phyloP scores from a whole-genome alignment of 2,329 filamentous ascomycete genomes.

The Sodiomyces alkalinus region DNA sequence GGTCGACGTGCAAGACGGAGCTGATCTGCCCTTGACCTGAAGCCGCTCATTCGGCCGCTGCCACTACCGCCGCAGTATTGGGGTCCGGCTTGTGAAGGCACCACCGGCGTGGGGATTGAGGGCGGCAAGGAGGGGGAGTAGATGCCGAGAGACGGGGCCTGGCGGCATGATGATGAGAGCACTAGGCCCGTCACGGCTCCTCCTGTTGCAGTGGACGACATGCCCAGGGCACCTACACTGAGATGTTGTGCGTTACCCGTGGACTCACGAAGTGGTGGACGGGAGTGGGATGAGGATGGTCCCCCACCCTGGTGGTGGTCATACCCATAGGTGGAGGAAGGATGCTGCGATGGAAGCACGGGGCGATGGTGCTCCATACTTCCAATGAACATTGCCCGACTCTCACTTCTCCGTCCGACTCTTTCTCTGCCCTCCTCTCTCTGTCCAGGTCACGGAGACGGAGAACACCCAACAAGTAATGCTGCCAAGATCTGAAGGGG shows the following conservation, averaged over 20 bases:
- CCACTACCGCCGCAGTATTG: constrained; percentile 15
- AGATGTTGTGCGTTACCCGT: constrained; percentile 32
- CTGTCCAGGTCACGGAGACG: too few species aligned
- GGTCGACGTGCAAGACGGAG: constrained; percentile 14
- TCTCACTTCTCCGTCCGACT: too few species aligned
- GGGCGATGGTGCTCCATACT: constrained; percentile 21
- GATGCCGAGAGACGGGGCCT: constrained; percentile 21
- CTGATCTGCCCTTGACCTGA: constrained; percentile 12
- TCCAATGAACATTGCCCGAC: too few species aligned
- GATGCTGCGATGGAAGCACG: constrained; percentile 35
- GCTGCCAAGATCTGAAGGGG: too few species aligned
- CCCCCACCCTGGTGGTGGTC: constrained; percentile 22
- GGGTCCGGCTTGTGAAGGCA: constrained; percentile 31
- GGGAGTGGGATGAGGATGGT: background rate
- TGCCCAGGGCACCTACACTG: background rate
- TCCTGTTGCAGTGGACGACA: background rate
- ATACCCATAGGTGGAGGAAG: constrained; percentile 30
- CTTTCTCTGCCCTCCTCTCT: too few species aligned
- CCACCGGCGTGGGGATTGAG: constrained; percentile 33
- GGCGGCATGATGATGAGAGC: constrained; percentile 31
- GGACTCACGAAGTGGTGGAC: constrained; percentile 33
- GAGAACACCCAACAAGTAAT: too few species aligned
- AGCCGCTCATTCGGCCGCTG: constrained; percentile 11
- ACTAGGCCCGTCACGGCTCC: constrained; percentile 15
- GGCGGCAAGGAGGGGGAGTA: constrained; percentile 30